phyloP scores from a whole-genome alignment of 2,329 filamentous ascomycete species.

The Ophiocordyceps camponoti-saundersi region DNA sequence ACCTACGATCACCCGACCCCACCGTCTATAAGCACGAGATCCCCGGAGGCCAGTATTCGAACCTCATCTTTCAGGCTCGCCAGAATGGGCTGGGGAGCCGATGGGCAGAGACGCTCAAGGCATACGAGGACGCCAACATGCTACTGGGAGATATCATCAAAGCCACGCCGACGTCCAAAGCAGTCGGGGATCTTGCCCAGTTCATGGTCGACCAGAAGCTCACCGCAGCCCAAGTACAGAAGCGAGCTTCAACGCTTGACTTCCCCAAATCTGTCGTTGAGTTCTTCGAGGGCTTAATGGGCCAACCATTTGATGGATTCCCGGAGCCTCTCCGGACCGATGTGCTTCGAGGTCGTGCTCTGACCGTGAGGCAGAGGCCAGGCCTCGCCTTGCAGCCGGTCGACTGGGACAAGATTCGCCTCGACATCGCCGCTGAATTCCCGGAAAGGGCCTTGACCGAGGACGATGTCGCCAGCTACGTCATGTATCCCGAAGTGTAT shows the following conservation, averaged over 20 bases:
- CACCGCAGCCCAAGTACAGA: slow-evolving; percentile 62
- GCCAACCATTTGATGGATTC: slow-evolving; percentile 94
- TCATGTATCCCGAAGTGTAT: neutral
- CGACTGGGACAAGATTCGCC: slow-evolving; percentile 70
- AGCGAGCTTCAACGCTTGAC: slow-evolving; percentile 75
- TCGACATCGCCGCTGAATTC: slow-evolving; percentile 73
- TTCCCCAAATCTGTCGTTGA: slow-evolving; percentile 95
- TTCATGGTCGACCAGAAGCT: slow-evolving; percentile 99
- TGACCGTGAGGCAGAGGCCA: slow-evolving; percentile 79
- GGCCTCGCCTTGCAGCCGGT: slow-evolving; percentile 80
- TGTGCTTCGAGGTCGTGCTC: slow-evolving; percentile 76
- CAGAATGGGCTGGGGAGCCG: slow-evolving; percentile 66
- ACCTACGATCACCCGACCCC: slow-evolving; percentile 80
- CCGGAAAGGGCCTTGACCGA: slow-evolving; percentile 55
- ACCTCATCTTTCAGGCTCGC: slow-evolving; percentile 73
- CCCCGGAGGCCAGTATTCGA: slow-evolving; percentile 92
- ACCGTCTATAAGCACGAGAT: slow-evolving; percentile 99
- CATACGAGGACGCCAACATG: slow-evolving; percentile 92
- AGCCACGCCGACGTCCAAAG: slow-evolving; percentile 97
- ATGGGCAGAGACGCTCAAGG: slow-evolving; percentile 99
- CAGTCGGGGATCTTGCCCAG: slow-evolving; percentile 91
- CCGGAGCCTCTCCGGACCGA: slow-evolving; percentile 82
- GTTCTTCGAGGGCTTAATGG: slow-evolving; percentile 96
- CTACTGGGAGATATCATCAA: slow-evolving; percentile 97
- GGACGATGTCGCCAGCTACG: slow-evolving; percentile 54